Evolutionary conservation across 2,329 filamentous ascomycete species (phyloP).

Genomic region (Colletotrichum lindemuthianum): DNA sequence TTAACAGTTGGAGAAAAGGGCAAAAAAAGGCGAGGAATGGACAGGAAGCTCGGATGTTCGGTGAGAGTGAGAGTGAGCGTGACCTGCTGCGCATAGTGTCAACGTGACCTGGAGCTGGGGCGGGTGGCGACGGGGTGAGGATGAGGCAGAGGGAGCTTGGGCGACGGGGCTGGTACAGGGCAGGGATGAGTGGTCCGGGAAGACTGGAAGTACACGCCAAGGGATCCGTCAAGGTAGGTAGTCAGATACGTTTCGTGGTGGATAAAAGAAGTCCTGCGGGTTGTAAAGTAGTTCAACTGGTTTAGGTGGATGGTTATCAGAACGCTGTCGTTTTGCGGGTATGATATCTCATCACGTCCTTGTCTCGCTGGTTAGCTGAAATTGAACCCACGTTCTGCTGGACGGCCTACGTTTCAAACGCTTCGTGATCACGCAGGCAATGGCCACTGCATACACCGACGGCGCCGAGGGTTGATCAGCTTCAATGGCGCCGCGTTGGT

Average conservation of each 20-base stretch:
- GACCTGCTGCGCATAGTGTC: slow-evolving; percentile 23
- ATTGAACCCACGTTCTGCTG: no score
- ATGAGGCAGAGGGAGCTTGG: slow-evolving; percentile 14
- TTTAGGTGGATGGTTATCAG: no score
- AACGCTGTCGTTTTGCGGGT: no score
- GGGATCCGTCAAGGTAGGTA: neutral
- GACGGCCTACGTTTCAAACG: no score
- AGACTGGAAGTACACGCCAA: neutral
- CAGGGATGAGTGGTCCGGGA: slow-evolving; percentile 17
- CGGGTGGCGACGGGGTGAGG: slow-evolving; percentile 5
- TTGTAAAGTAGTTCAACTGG: no score
- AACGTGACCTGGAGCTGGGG: slow-evolving; percentile 29
- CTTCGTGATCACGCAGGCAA: neutral
- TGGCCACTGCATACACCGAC: slow-evolving; percentile 1
- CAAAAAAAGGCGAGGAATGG: no score
- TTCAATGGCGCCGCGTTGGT: no score
- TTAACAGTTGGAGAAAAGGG: no score
- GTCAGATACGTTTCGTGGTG: neutral
- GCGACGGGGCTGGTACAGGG: neutral
- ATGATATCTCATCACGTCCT: no score
- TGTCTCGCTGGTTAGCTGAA: no score
- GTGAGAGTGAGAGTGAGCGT: slow-evolving; percentile 24
- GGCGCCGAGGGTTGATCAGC: slow-evolving; percentile 3
- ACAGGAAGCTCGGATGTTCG: slow-evolving; percentile 14
- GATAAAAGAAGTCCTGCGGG: no score